Percentiles rank a stretch among this genome's conserved stretches.
Conservation (phyloP, 2,329 filamentous ascomycete genomes). For the Didymella glomerata region DNA sequence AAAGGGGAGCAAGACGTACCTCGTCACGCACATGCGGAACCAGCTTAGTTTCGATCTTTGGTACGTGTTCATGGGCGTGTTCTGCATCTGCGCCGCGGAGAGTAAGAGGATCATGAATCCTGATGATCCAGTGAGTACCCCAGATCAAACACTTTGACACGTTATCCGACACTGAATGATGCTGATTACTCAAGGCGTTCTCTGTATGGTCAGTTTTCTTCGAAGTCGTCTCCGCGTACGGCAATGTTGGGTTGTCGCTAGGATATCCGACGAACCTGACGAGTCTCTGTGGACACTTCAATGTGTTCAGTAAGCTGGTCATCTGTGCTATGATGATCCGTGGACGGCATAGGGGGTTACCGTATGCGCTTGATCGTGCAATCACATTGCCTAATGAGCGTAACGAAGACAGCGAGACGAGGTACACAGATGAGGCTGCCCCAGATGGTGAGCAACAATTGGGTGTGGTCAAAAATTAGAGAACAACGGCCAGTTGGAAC, state of each 20-base stretch:
- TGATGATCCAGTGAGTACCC: slow-evolving; percentile 32
- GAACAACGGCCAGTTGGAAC: background rate
- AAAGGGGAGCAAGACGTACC: slow-evolving; percentile 18
- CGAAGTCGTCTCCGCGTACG: slow-evolving; percentile 51
- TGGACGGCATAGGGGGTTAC: slow-evolving; percentile 63
- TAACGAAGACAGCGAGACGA: background rate
- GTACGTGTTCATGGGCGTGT: slow-evolving; percentile 54
- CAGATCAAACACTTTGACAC: background rate
- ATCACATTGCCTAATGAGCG: slow-evolving; percentile 46
- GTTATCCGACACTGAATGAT: background rate
- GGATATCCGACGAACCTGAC: slow-evolving; percentile 55
- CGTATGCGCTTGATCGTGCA: slow-evolving; percentile 60
- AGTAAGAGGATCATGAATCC: slow-evolving; percentile 50
- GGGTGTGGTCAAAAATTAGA: background rate
- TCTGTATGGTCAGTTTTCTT: slow-evolving; percentile 55
- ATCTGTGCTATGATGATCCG: slow-evolving; percentile 65
- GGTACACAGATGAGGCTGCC: slow-evolving; percentile 1
- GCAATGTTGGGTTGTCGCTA: slow-evolving; percentile 55
- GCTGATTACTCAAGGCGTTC: slow-evolving; percentile 29
- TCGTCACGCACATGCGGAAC: slow-evolving; percentile 52
- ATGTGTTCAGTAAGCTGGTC: slow-evolving; percentile 61
- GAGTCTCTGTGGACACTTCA: slow-evolving; percentile 59
- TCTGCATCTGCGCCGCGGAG: slow-evolving; percentile 46
- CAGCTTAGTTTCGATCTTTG: slow-evolving; percentile 55
- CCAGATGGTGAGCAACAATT: background rate